Evolutionary conservation across 2,329 filamentous ascomycete species (phyloP), one percentile per base, ranked within the genome.

Genomic region (Huntiella decipiens): DNA sequence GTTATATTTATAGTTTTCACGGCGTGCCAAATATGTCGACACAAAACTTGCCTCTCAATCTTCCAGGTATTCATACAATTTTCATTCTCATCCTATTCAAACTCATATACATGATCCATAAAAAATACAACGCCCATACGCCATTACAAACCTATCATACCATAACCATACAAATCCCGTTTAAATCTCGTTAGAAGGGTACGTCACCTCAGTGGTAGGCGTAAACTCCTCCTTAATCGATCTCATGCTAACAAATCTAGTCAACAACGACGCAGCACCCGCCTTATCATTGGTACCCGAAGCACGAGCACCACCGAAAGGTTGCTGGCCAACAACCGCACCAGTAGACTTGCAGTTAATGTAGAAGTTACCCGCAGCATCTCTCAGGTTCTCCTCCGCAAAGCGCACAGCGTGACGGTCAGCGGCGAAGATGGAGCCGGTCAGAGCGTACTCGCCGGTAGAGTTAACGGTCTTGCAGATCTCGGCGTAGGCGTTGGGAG

Each of bases 361-460:
- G 64, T 88, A 88, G 60, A 87, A 87, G 66, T 88, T 88, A 37
- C 82, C 82, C 0, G 82, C 82, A 0, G 78, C 66, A 57, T 86
- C 76, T 52, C 80, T 68, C 45, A 88, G 67, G 50, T 68, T 71
- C 54, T 85, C 73, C 60, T 86, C 81, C 0, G 81, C 82, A 47
- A 68, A 68, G 17, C 77, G 70, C 49, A 86, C 64, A 11, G 70
- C 77, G 40, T 68, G 62, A 36, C 82, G 67, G 60, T 86, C 80
- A 47, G 68, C 62, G 7, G 82, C 79, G 59, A 88, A 88, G 46
- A 88, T 67, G 49, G 80, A 71, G 8, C 82, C 82, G 0, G 82
- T 88, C 45, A 88, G 66, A 2, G 74, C 82, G 59, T 92, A 93
- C 55, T 82, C 80, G 48, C 75, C 77, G 1, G 82, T 82, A 4